Conservation (phyloP, 345 rosid genomes). For the Moricandia moricandioides region DNA sequence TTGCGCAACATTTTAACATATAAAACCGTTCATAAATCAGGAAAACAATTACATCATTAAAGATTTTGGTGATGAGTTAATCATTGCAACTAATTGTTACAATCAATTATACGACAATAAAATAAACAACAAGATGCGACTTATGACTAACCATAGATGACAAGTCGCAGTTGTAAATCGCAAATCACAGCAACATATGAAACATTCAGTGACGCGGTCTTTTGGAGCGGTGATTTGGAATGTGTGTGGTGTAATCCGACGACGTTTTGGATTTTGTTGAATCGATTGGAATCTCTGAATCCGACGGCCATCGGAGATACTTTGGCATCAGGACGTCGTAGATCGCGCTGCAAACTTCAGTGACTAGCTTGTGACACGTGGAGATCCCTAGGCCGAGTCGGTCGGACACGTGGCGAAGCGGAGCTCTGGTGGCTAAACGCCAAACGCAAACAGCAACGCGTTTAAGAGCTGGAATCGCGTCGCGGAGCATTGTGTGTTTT, state of each 20-base stretch:
- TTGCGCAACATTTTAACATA: too few species aligned
- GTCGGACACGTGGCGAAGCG: slow-evolving; percentile 73
- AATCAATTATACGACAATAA: too few species aligned
- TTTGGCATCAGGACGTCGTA: slow-evolving; percentile 62
- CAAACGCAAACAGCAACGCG: slow-evolving; percentile 88
- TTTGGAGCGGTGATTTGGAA: too few species aligned
- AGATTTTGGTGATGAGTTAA: too few species aligned
- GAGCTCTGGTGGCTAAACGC: slow-evolving; percentile 84
- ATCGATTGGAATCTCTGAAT: slow-evolving; percentile 42
- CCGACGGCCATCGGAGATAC: slow-evolving; percentile 71
- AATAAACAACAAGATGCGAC: too few species aligned
- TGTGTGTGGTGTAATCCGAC: slow-evolving; percentile 80
- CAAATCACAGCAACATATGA: too few species aligned
- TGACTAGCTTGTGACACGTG: slow-evolving; percentile 80
- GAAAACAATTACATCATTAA: too few species aligned
- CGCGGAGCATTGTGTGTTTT: slow-evolving; percentile 86
- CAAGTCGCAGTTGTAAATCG: too few species aligned
- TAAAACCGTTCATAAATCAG: too few species aligned
- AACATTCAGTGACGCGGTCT: too few species aligned
- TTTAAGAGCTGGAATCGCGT: slow-evolving; percentile 86
- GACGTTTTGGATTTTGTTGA: slow-evolving; percentile 60
- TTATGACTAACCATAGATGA: too few species aligned
- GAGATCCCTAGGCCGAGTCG: slow-evolving; percentile 85
- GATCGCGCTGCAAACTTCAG: slow-evolving; percentile 79
- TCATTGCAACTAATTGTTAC: too few species aligned